phyloP scores from a whole-genome alignment of 2,329 filamentous ascomycete genomes.

The Neodidymelliopsis sp. region DNA sequence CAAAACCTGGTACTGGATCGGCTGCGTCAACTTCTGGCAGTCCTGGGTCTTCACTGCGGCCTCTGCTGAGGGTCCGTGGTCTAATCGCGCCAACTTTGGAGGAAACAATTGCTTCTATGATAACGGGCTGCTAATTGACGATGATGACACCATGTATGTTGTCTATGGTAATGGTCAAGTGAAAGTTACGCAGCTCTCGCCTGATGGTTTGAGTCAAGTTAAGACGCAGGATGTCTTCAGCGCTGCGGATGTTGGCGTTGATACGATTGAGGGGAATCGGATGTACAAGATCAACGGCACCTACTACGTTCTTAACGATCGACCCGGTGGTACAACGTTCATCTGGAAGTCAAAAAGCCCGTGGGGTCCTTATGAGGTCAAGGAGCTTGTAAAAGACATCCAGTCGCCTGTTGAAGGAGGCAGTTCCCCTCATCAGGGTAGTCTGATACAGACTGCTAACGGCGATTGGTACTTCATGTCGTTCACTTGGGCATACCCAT shows the following conservation, averaged over 20 bases:
- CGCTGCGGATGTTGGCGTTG: slow-evolving; percentile 36
- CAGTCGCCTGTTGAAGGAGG: slow-evolving; percentile 50
- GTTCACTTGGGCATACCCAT: slow-evolving; percentile 62
- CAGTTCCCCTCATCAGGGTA: slow-evolving; percentile 60
- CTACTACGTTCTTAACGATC: slow-evolving; percentile 61
- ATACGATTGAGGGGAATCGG: slow-evolving; percentile 57
- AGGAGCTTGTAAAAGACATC: slow-evolving; percentile 52
- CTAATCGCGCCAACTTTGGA: slow-evolving; percentile 38
- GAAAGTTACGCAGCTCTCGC: slow-evolving; percentile 57
- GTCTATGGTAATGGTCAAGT: slow-evolving; percentile 58
- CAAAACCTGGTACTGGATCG: slow-evolving; percentile 62
- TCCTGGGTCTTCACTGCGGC: slow-evolving; percentile 62
- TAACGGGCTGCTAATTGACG: slow-evolving; percentile 61
- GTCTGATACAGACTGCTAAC: slow-evolving; percentile 57
- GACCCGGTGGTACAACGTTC: slow-evolving; percentile 52
- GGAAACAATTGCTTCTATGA: slow-evolving; percentile 60
- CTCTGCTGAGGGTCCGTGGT: slow-evolving; percentile 46
- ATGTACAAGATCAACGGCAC: slow-evolving; percentile 62
- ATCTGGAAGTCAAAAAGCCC: slow-evolving; percentile 57
- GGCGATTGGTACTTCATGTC: slow-evolving; percentile 67
- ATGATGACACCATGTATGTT: slow-evolving; percentile 64
- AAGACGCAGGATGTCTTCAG: slow-evolving; percentile 52
- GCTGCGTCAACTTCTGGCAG: slow-evolving; percentile 61
- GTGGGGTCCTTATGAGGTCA: slow-evolving; percentile 59
- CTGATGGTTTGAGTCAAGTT: slow-evolving; percentile 55